phyloP scores from a whole-genome alignment of 2,329 filamentous ascomycete genomes.

The Exophiala lecanii-corni region DNA sequence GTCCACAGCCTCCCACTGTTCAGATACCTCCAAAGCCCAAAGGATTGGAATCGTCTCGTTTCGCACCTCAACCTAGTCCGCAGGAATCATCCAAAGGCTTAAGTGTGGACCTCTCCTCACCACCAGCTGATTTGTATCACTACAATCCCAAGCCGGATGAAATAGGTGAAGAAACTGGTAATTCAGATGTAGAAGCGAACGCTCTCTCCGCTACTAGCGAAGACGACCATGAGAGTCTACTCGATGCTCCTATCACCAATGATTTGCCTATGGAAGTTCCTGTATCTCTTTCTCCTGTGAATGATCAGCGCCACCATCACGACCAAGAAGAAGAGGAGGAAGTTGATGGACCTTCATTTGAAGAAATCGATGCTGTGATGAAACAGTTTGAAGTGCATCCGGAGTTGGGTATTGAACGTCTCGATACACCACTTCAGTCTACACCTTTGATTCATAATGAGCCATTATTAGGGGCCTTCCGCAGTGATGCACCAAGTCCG shows the following conservation, averaged over 20 bases:
- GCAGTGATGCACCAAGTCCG: conserved; percentile 69
- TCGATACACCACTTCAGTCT: conserved; percentile 36
- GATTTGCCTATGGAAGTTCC: not conserved
- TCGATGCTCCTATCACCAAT: not conserved
- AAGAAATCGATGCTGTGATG: conserved; percentile 93
- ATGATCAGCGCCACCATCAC: conserved; percentile 3
- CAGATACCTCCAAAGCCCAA: conserved; percentile 7
- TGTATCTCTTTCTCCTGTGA: conserved; percentile 1
- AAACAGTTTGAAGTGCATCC: conserved; percentile 73
- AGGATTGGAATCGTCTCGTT: conserved; percentile 21
- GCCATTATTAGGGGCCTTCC: conserved; percentile 46
- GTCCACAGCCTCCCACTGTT: conserved; percentile 27
- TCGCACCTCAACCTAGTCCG: conserved; percentile 9
- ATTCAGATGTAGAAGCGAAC: not conserved
- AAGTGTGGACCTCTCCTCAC: conserved; percentile 26
- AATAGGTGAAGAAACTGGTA: conserved; percentile 4
- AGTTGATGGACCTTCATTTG: conserved; percentile 19
- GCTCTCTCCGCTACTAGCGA: not conserved
- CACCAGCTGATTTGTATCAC: conserved; percentile 13
- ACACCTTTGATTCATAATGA: conserved; percentile 48
- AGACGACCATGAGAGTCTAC: conserved; percentile 6
- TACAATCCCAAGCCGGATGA: conserved; percentile 15
- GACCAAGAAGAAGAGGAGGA: conserved; percentile 14
- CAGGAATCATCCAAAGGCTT: conserved; percentile 18
- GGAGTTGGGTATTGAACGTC: conserved; percentile 67